phyloP scores from a whole-genome alignment of 2,329 filamentous ascomycete species.

The Aulographum hederae region DNA sequence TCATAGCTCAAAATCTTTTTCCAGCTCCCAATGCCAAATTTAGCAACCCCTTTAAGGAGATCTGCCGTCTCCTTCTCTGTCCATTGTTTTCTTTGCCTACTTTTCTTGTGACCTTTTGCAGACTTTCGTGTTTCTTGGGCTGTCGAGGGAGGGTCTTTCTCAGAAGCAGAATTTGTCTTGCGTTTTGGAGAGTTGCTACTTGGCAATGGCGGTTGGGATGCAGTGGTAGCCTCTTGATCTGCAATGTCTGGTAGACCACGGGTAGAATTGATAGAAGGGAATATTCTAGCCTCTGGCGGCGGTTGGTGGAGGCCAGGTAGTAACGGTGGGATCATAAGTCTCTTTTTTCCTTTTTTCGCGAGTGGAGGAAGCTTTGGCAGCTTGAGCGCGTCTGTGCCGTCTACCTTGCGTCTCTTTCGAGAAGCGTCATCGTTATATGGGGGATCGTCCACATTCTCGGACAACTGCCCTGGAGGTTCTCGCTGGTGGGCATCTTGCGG shows the following conservation, averaged over 20 bases:
- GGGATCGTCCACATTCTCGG: neutral
- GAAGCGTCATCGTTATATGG: too few relatives aligned
- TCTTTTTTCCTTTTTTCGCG: slow-evolving; percentile 14
- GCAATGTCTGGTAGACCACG: neutral
- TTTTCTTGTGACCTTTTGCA: slow-evolving; percentile 20
- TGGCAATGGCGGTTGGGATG: neutral
- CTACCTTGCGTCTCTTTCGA: neutral
- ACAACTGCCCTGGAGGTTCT: neutral
- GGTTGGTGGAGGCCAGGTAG: slow-evolving; percentile 43
- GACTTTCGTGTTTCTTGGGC: slow-evolving; percentile 3
- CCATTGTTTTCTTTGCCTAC: slow-evolving; percentile 42
- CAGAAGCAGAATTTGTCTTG: slow-evolving; percentile 1
- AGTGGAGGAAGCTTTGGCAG: slow-evolving; percentile 14
- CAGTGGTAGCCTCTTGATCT: neutral
- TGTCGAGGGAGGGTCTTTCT: slow-evolving; percentile 2
- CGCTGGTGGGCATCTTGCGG: slow-evolving; percentile 1
- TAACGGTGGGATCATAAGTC: slow-evolving; percentile 25
- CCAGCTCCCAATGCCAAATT: slow-evolving; percentile 46
- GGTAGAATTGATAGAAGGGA: slow-evolving; percentile 34
- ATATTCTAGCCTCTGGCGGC: slow-evolving; percentile 39
- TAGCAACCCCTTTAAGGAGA: slow-evolving; percentile 38
- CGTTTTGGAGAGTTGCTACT: neutral
- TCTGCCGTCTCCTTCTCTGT: slow-evolving; percentile 41
- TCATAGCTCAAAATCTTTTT: slow-evolving; percentile 40
- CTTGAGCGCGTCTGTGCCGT: slow-evolving; percentile 1